Evolutionary conservation across 495 filamentous ascomycete species (phyloP).

Genomic region (Xylaria castorea): DNA sequence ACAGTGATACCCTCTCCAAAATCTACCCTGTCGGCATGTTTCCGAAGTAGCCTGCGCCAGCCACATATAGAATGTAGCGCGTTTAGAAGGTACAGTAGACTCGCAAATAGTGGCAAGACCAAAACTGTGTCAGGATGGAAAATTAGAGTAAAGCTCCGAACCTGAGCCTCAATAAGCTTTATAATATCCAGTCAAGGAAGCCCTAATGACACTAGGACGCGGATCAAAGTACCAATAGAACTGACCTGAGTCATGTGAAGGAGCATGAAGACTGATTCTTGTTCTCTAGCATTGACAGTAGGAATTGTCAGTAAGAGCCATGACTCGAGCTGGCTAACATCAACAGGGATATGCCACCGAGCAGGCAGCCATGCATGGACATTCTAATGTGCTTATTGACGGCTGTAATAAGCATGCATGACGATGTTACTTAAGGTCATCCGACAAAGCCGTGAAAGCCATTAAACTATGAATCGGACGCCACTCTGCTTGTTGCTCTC

Average conservation of each 20-base stretch:
- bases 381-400: slow-evolving; percentile 13
- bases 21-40: slow-evolving; percentile 15
- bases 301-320: neutral
- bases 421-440: slow-evolving; percentile 24
- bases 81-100: slow-evolving; percentile 10
- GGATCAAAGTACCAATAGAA: slow-evolving; percentile 8
- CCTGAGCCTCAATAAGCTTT: neutral
- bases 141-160: neutral
- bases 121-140: neutral
- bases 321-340: slow-evolving; percentile 24
- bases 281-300: neutral
- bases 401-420: slow-evolving; percentile 25
- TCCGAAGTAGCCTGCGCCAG: slow-evolving; percentile 2
- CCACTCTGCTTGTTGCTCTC: neutral
- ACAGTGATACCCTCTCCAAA: neutral
- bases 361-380: slow-evolving; percentile 18
- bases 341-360: slow-evolving; percentile 22
- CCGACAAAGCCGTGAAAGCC: slow-evolving; percentile 3
- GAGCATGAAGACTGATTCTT: neutral
- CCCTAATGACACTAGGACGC: neutral
- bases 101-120: slow-evolving; percentile 3
- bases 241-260: slow-evolving; percentile 11
- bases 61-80: neutral
- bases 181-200: neutral
- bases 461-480: neutral